Evolutionary conservation across 768 basidiomycete species (phyloP).

Genomic region (Cystofilobasidium capitatum): DNA sequence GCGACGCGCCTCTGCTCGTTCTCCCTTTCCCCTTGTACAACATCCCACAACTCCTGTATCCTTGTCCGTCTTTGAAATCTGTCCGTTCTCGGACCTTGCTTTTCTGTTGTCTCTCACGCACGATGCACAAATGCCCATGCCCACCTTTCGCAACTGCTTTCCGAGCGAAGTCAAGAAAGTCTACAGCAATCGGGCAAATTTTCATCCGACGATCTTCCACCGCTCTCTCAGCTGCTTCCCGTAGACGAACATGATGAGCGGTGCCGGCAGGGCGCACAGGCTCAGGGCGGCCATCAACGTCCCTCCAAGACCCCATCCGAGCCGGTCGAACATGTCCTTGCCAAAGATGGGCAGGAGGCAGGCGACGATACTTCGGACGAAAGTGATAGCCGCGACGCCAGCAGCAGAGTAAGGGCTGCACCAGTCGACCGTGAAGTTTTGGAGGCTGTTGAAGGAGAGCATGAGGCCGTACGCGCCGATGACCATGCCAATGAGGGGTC

Average conservation of each 20-base stretch:
- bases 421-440: slow-evolving; percentile 24
- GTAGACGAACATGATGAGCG: slow-evolving; percentile 17
- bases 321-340: slow-evolving; percentile 8
- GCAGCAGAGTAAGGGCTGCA: slow-evolving; percentile 20
- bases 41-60: too few species aligned
- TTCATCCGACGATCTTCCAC: slow-evolving; percentile 3
- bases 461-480: slow-evolving; percentile 17
- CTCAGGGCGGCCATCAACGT: slow-evolving; percentile 5
- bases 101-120: too few species aligned
- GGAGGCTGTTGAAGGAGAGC: slow-evolving; percentile 25
- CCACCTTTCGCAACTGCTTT: too few species aligned
- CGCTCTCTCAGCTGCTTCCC: slow-evolving; percentile 17
- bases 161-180: too few species aligned
- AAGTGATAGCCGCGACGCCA: slow-evolving; percentile 13
- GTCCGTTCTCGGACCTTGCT: too few species aligned
- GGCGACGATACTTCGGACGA: slow-evolving; percentile 5
- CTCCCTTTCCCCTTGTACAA: too few species aligned
- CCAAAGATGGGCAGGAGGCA: slow-evolving; percentile 22
- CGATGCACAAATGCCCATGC: too few species aligned
- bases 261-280: slow-evolving; percentile 12
- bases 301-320: slow-evolving; percentile 17
- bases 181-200: too few species aligned
- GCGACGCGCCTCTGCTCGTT: too few species aligned
- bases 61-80: too few species aligned
- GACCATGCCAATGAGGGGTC: slow-evolving; percentile 5